Percentiles rank a stretch among this genome's conserved stretches.
Conservation (phyloP, 2,329 filamentous ascomycete genomes). For the Arthroderma uncinatum region DNA sequence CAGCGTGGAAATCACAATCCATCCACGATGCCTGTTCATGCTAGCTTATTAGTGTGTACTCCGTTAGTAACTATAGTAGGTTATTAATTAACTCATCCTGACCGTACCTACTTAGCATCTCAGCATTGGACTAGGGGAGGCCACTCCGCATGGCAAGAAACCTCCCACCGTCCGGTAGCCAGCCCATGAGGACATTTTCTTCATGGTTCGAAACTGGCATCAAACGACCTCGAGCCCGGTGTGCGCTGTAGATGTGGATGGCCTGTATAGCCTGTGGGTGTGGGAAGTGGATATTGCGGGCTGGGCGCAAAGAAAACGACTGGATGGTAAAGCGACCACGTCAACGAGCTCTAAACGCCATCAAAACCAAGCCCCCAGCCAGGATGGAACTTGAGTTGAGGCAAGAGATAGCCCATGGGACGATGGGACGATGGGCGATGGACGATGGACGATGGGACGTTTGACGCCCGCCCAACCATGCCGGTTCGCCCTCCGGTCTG, state of each 20-base stretch:
- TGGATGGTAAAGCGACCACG: slow-evolving; percentile 18
- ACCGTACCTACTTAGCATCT: no score
- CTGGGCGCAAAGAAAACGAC: slow-evolving; percentile 11
- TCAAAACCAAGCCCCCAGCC: neutral
- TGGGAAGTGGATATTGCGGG: neutral
- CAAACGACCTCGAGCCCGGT: neutral
- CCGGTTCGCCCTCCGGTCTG: neutral
- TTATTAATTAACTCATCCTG: no score
- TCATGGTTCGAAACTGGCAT: neutral
- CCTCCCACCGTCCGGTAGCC: no score
- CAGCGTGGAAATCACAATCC: neutral
- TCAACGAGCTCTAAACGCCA: slow-evolving; percentile 12
- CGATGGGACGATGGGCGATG: neutral
- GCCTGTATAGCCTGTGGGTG: neutral
- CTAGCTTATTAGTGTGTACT: neutral
- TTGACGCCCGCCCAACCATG: neutral
- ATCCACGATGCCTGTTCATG: slow-evolving; percentile 5
- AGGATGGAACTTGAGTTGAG: neutral
- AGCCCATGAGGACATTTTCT: neutral
- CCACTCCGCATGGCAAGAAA: neutral
- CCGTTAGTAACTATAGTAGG: neutral
- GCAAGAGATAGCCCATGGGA: no score
- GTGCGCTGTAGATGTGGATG: no score
- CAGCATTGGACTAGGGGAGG: no score
- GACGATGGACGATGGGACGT: no score